These are phyloP conservation scores for Solanum hybrid DNA, from an alignment of 305 asterid genomes.

Conservation along the genomic window DNA sequence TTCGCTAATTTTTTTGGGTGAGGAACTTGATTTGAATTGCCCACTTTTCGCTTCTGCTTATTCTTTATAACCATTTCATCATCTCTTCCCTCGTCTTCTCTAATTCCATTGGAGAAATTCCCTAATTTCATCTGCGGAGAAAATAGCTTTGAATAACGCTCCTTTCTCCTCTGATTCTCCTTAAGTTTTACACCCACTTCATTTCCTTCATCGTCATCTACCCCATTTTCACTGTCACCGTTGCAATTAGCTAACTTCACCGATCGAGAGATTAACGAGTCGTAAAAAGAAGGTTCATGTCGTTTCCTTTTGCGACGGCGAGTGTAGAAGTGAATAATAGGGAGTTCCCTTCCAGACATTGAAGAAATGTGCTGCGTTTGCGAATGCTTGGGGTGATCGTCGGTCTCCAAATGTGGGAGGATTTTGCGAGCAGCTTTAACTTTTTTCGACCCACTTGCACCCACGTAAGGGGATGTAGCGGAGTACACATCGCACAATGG, in stretches of 20 bases:
- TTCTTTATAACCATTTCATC: not conserved
- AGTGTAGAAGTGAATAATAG: slow-evolving; percentile 31
- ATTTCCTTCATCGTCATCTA: not conserved
- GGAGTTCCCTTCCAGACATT: slow-evolving; percentile 7
- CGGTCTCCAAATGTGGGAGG: slow-evolving; percentile 5
- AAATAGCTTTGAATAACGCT: slow-evolving; percentile 8
- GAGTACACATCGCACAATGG: slow-evolving; percentile 85
- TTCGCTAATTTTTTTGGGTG: not conserved
- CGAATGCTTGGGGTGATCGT: not conserved
- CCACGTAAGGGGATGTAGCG: slow-evolving; percentile 64
- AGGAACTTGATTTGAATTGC: not conserved
- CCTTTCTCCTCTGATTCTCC: slow-evolving; percentile 9
- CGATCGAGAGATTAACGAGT: not conserved
- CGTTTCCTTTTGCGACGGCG: slow-evolving; percentile 46
- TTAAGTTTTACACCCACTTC: not conserved
- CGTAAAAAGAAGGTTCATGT: slow-evolving; percentile 16
- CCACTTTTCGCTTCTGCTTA: slow-evolving; percentile 15
- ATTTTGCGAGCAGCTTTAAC: slow-evolving; percentile 48
- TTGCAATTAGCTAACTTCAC: not conserved
- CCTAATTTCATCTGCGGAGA: not conserved
- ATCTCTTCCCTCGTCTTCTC: slow-evolving; percentile 4
- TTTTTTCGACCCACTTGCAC: slow-evolving; percentile 68
- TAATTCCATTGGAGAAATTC: not conserved
- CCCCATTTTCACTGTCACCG: slow-evolving; percentile 9
- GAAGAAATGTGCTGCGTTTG: not conserved